These are phyloP conservation scores for Ascochyta koolunga DNA, from an alignment of 2,329 filamentous ascomycete genomes.

Conservation along the genomic window DNA sequence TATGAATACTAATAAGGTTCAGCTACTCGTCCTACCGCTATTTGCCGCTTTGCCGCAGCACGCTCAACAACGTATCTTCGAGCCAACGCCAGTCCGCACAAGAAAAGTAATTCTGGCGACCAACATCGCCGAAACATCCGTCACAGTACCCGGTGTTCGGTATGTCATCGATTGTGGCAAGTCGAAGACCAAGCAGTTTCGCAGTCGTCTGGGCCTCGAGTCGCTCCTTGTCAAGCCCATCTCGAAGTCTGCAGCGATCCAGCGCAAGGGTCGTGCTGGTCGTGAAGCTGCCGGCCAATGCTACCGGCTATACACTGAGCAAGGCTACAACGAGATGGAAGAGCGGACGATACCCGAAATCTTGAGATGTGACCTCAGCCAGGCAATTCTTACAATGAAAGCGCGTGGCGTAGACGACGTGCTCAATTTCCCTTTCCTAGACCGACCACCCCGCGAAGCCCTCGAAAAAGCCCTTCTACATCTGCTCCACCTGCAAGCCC, in stretches of 20 bases:
- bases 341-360: constrained; percentile 87
- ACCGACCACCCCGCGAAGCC: constrained; percentile 76
- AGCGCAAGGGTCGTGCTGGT: constrained; percentile 88
- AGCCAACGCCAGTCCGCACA: constrained; percentile 73
- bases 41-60: constrained; percentile 89
- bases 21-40: constrained; percentile 73
- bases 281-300: constrained; percentile 91
- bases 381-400: constrained; percentile 90
- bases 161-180: constrained; percentile 94
- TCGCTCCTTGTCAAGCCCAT: constrained; percentile 90
- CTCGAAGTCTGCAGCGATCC: constrained; percentile 90
- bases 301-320: constrained; percentile 85
- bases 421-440: constrained; percentile 82
- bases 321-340: constrained; percentile 71
- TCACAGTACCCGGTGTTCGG: constrained; percentile 91
- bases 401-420: constrained; percentile 85
- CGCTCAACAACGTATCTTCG: constrained; percentile 85
- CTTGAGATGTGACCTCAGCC: constrained; percentile 83
- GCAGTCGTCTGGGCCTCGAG: constrained; percentile 82
- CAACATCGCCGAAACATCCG: constrained; percentile 98
- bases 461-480: constrained; percentile 83
- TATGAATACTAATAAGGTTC: constrained; percentile 19
- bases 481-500: constrained; percentile 76
- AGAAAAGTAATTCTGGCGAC: constrained; percentile 91
- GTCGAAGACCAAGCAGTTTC: constrained; percentile 91